phyloP scores from a whole-genome alignment of 805 yeast genomes.

The Hanseniaspora hatyaiensis region DNA sequence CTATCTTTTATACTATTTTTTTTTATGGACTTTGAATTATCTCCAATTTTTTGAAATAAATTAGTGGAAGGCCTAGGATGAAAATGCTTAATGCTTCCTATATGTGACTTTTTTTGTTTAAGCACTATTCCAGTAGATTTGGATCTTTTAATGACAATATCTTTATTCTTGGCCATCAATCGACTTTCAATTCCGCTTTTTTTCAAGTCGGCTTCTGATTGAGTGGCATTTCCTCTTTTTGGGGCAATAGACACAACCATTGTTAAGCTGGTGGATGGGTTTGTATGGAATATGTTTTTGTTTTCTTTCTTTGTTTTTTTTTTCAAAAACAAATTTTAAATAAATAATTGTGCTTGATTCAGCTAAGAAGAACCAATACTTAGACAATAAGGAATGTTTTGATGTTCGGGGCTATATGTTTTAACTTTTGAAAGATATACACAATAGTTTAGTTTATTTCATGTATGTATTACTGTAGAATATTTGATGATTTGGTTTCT shows the following conservation, averaged over 20 bases:
- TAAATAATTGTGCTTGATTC: too few relatives aligned
- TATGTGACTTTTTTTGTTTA: constrained; percentile 7
- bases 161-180: background rate
- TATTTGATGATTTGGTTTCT: too few relatives aligned
- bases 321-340: too few relatives aligned
- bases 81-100: constrained; percentile 4
- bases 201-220: background rate
- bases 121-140: constrained; percentile 15
- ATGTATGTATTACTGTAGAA: too few relatives aligned
- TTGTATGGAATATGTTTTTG: too few relatives aligned
- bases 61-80: constrained; percentile 4
- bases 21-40: background rate
- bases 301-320: too few relatives aligned
- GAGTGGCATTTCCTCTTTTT: background rate
- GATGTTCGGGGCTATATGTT: too few relatives aligned
- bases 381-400: too few relatives aligned
- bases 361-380: too few relatives aligned
- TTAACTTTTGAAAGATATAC: too few relatives aligned
- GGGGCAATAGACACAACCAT: constrained; percentile 1
- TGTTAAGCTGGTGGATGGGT: background rate
- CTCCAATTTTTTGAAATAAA: background rate
- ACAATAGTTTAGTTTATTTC: too few relatives aligned
- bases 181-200: background rate
- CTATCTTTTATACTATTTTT: background rate
- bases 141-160: constrained; percentile 11